Evolutionary conservation across 768 basidiomycete species (phyloP), one percentile per base, ranked within the genome.

Genomic region (Mycena indigotica): DNA sequence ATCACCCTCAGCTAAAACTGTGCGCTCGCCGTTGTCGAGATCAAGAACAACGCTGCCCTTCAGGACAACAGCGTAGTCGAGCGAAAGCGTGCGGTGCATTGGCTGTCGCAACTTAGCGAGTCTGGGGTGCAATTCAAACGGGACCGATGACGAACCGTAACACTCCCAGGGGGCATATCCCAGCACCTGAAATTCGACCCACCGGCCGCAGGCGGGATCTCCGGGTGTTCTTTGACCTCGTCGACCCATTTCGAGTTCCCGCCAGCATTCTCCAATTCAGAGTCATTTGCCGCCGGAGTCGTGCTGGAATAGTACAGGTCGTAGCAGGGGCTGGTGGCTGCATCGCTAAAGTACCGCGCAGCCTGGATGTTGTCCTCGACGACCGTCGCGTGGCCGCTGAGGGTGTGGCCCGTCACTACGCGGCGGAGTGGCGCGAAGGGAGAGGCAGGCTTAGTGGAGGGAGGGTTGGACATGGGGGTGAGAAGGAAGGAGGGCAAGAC

Each of bases 401-500:
- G 15, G 13, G 55, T 63, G 50, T 68, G 67, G n/a, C 67, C 67
- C 0, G 65, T 68, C 24, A 67, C 50, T 21, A 67, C 61, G 52
- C 65, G 62, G 29, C 66, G 65, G n/a, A 68, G 59, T 23, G 38
- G 28, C 15, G 63, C 50, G 51, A 63, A 55, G 8, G 53, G 56
- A 25, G 41, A 44, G 15, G 6, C 8, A 19, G 23, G 45, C 40
- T 54, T 41, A 2, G 49, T 3, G 39, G 38, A 25, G 30, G 49
- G 6, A 0, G 25, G 6, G 23, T 32, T 35, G 16, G 56, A 44
- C 56, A 57, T 57, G 56, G 28, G 39, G 5, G 24, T 13, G 12
- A 8, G 8, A 8, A 26, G 41, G 21, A 13, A 44, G 21, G n/a
- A 8, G 41, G 41, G n/a, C n/a, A n/a, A n/a, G n/a, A n/a, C n/a